Percentiles rank a stretch among this genome's conserved stretches.
phyloP scores from a whole-genome alignment of 2,329 filamentous ascomycete species.

The Blumeriella jaapii region DNA sequence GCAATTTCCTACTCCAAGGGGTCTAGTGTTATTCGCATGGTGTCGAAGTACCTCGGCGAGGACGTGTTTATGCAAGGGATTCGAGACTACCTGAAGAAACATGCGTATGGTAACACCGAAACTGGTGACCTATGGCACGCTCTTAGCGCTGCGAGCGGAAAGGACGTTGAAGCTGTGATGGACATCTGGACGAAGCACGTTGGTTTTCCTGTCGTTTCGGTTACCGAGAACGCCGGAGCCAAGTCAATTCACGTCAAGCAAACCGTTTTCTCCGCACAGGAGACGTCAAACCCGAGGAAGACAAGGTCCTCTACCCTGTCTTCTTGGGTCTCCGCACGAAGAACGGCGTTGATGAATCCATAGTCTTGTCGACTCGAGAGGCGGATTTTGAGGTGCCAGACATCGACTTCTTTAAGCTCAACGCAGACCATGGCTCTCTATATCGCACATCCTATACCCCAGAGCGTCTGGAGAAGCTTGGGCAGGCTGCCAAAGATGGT shows the following conservation, averaged over 20 bases:
- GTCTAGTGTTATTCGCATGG: slow-evolving; percentile 92
- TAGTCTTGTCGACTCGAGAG: slow-evolving; percentile 62
- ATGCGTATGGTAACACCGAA: slow-evolving; percentile 90
- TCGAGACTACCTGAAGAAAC: slow-evolving; percentile 82
- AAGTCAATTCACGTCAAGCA: slow-evolving; percentile 80
- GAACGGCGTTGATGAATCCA: slow-evolving; percentile 66
- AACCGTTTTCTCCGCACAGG: slow-evolving; percentile 84
- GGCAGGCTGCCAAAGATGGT: slow-evolving; percentile 70
- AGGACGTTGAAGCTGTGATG: slow-evolving; percentile 83
- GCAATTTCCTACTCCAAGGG: slow-evolving; percentile 97
- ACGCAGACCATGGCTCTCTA: slow-evolving; percentile 85
- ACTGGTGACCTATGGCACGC: slow-evolving; percentile 87
- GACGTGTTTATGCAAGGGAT: slow-evolving; percentile 89
- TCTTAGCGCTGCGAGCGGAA: slow-evolving; percentile 77
- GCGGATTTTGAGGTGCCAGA: slow-evolving; percentile 65
- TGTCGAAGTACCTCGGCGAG: slow-evolving; percentile 89
- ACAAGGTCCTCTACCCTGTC: slow-evolving; percentile 77
- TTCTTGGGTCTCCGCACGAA: slow-evolving; percentile 79
- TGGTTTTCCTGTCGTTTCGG: slow-evolving; percentile 81
- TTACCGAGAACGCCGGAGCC: slow-evolving; percentile 61
- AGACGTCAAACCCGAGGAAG: slow-evolving; percentile 88
- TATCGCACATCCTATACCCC: slow-evolving; percentile 85
- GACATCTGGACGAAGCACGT: slow-evolving; percentile 96
- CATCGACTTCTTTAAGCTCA: slow-evolving; percentile 89
- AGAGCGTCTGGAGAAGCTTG: slow-evolving; percentile 76